Base-by-base conservation (phyloP, 1,139 yeast species). In the Debaryomycetaceae sp. region DNA sequence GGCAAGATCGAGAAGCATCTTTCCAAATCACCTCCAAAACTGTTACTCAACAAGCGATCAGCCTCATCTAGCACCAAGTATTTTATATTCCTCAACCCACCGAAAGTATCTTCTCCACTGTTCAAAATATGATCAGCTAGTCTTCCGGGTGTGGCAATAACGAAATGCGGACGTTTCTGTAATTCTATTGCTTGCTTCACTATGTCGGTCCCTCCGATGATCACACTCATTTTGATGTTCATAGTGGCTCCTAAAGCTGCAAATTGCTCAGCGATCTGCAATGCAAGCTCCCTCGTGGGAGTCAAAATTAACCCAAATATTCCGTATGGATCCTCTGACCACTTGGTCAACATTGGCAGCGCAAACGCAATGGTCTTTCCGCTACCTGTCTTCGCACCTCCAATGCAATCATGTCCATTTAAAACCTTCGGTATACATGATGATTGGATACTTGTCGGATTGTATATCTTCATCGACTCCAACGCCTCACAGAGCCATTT, bases 291-390 rank as follows among this genome's bases (percentile, higher is more conserved):
- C 63, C 99, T 72, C 0, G 99, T 95, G 2, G 99, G 99, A 0
- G 99, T 95, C 46, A 93, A 68, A 1, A 93, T 77, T 4, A 93
- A 68, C 5, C 98, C 99, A 66, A 76, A 95, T 41, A 93, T 85
- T 2, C 98, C 99, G 63, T 78, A 79, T 0, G 99, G 99, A 58
- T 95, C 99, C 54, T 83, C 86, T 0, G 97, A 87, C 97, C 99
- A 93, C 57, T 84, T 78, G 1, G 95, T 83, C 45, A 93, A 71
- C 90, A 93, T 93, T 1, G 99, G 99, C 23, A 91, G 95, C 0
- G 95, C 98, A 75, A 93, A 93, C 0, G 99, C 97, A 33, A 95
- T 85, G 3, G 99, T 93, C 62, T 93, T 93, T 78, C 99, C 99
- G 31, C 95, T 85, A 68, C 99, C 99, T 0, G 99, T 93, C 64